Evolutionary conservation across 805 yeast genomes (phyloP).

Genomic region (Ascoidea tarda): DNA sequence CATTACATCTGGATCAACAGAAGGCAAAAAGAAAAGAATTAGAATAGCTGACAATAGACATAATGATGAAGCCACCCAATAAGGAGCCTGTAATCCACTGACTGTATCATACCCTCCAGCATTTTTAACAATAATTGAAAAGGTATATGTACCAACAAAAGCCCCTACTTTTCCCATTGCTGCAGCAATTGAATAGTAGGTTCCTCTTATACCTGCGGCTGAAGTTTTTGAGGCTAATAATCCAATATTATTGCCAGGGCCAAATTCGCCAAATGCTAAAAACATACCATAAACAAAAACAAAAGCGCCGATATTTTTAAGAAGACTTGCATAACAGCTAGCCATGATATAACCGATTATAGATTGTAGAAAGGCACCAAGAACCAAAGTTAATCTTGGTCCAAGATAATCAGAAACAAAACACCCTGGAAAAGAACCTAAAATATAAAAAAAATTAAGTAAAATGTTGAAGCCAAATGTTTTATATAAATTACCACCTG

Average conservation of each 20-base stretch:
- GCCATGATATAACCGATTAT: conserved; percentile 77
- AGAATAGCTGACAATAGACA: conserved; percentile 60
- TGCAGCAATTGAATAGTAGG: conserved; percentile 83
- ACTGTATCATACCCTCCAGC: conserved; percentile 38
- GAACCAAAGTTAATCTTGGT: conserved; percentile 65
- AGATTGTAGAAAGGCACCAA: conserved; percentile 65
- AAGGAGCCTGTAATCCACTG: conserved; percentile 59
- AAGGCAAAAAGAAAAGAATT: conserved; percentile 61
- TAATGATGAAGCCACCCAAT: conserved; percentile 68
- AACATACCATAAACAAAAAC: conserved; percentile 84
- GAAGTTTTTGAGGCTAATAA: conserved; percentile 74
- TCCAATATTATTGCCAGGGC: conserved; percentile 91
- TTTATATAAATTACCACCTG: conserved; percentile 47
- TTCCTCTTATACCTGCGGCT: conserved; percentile 82
- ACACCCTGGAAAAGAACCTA: conserved; percentile 88
- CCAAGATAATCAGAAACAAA: conserved; percentile 73
- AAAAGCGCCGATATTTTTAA: conserved; percentile 57
- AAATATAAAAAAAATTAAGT: conserved; percentile 74
- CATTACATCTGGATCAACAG: conserved; percentile 74
- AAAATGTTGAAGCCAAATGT: conserved; percentile 91
- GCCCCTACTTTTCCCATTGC: conserved; percentile 91
- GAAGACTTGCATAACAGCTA: conserved; percentile 42
- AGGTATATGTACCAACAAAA: conserved; percentile 77
- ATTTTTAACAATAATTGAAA: conserved; percentile 62
- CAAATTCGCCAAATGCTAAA: conserved; percentile 79